Base-by-base conservation (phyloP, 1,284 basidiomycete species). In the Heterobasidion irregulare region DNA sequence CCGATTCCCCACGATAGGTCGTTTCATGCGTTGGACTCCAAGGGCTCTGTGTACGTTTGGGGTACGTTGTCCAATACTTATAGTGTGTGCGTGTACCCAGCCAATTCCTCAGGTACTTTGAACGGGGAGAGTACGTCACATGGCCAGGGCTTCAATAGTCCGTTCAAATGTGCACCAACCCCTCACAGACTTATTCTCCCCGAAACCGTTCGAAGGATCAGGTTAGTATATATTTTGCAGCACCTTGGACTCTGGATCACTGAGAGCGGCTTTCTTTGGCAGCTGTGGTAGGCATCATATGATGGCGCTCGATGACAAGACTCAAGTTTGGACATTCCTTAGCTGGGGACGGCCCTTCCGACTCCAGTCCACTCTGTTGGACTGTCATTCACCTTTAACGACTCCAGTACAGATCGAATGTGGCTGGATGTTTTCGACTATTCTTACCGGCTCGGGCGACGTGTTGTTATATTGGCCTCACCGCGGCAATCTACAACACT, bases 41-140 rank as follows among this genome's bases (percentile, higher is more conserved):
- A 79, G 52, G 92, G 92, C 9, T 71, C 73, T 36, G 71, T 94
- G 12, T 82, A 86, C 68, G 89, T 89, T n/a, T 94, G 92, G 91
- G 92, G 92, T 89, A 66, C 58, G 73, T 56, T 5, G 45, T 45
- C 9, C 12, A 33, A 13, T 45, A 34, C 46, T 19, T 26, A 51
- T 26, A 19, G n/a, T 16, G 18, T 10, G 35, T 10, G 1, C 8
- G 12, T 50, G 56, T 54, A 35, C 58, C 32, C 55, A 6, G 33
- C 32, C 54, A 4, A 49, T 50, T 41, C 48, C n/a, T 52, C 15
- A 89, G 86, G 87, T 38, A 79, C 81, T 10, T 66, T 92, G 59
- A 75, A 88, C 59, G 84, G 83, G 0, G 68, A 66, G 18, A 64
- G 62, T 3, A 61, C 74, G 15, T 63, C 82, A 52, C 66, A 63